A percentile compares a stretch with the other conserved stretches of the same genome.
phyloP scores from a whole-genome alignment of 2,329 filamentous ascomycete genomes.

The Sporothrix mexicana region DNA sequence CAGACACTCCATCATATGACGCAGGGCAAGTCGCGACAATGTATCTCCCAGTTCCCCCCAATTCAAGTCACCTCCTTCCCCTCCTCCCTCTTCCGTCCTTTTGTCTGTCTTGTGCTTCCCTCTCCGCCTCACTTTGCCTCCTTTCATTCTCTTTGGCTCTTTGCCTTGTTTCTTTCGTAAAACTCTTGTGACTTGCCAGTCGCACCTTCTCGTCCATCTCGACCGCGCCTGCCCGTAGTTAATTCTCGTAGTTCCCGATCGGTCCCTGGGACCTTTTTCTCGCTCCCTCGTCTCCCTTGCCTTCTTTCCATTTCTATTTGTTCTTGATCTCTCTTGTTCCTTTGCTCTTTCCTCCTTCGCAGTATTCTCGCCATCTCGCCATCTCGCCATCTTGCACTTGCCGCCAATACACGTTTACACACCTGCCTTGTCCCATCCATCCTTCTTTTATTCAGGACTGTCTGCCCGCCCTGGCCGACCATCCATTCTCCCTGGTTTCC shows the following conservation, averaged over 20 bases:
- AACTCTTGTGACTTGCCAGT: background rate
- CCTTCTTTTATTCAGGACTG: slow-evolving; percentile 1
- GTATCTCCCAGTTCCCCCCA: background rate
- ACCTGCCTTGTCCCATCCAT: background rate
- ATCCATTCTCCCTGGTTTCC: background rate
- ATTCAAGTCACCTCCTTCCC: background rate
- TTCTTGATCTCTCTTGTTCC: background rate
- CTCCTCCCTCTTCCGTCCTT: slow-evolving; percentile 11
- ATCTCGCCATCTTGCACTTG: background rate
- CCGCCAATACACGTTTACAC: background rate
- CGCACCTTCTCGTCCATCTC: slow-evolving; percentile 1
- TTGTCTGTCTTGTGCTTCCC: slow-evolving; percentile 14
- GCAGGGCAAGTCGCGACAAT: background rate
- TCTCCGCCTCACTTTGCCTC: slow-evolving; percentile 14
- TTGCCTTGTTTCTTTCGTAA: slow-evolving; percentile 17
- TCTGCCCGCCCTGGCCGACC: background rate
- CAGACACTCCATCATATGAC: background rate
- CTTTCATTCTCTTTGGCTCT: background rate
- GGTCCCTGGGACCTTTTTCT: slow-evolving; percentile 2
- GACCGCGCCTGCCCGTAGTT: slow-evolving; percentile 26
- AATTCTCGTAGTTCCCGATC: slow-evolving; percentile 20
- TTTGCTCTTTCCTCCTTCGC: background rate
- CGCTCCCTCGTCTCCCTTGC: background rate
- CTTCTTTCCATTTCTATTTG: too few species aligned
- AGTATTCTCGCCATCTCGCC: slow-evolving; percentile 4